A percentile compares a stretch with the other conserved stretches of the same genome.
phyloP scores from a whole-genome alignment of 768 basidiomycete species.

The Hericium erinaceus region DNA sequence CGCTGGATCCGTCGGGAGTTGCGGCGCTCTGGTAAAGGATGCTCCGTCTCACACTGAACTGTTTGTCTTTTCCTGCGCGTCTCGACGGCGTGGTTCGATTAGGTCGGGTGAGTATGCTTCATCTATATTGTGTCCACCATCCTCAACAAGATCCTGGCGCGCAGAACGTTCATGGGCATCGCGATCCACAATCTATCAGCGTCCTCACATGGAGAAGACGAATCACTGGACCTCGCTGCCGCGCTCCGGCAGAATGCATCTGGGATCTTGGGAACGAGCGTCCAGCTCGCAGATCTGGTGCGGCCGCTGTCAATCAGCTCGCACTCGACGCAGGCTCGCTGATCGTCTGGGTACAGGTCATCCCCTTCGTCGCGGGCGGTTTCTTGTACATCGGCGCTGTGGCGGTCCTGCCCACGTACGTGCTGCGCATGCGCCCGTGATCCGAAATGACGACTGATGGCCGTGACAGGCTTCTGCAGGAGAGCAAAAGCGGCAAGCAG shows the following conservation, averaged over 20 bases:
- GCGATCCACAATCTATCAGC: constrained; percentile 70
- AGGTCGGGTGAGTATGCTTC: constrained; percentile 19
- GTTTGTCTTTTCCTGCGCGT: background rate
- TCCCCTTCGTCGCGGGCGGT: constrained; percentile 84
- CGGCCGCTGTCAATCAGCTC: constrained; percentile 21
- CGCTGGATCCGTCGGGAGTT: background rate
- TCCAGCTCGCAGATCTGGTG: constrained; percentile 72
- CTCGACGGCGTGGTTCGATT: constrained; percentile 1
- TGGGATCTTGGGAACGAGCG: constrained; percentile 80
- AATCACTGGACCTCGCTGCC: constrained; percentile 55
- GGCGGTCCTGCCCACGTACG: constrained; percentile 84
- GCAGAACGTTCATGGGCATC: constrained; percentile 81
- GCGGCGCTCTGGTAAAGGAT: background rate
- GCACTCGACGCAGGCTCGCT: background rate
- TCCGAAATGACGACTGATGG: background rate
- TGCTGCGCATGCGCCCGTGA: constrained; percentile 13
- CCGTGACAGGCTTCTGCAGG: constrained; percentile 59
- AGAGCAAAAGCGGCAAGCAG: constrained; percentile 82
- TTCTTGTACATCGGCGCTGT: constrained; percentile 93
- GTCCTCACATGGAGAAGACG: constrained; percentile 28
- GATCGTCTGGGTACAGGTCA: constrained; percentile 42
- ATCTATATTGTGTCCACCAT: background rate
- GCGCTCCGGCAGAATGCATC: constrained; percentile 67
- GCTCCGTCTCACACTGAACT: background rate
- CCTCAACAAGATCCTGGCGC: background rate